These are phyloP conservation scores for Ceriops zippeliana DNA, from an alignment of 345 rosid species.

Conservation along the genomic window DNA sequence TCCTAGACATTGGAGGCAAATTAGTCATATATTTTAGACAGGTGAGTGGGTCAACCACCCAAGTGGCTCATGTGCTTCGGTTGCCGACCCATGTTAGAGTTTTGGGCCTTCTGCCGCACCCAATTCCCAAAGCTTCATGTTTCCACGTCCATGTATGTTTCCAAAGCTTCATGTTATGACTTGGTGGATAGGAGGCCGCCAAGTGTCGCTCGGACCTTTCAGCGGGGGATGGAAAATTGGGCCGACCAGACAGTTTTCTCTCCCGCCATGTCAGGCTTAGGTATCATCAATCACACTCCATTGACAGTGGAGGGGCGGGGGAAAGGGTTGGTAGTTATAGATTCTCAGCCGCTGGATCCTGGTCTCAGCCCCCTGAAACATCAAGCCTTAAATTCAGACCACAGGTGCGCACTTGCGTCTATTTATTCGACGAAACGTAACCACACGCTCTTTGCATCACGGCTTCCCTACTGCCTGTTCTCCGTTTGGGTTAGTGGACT, in stretches of 20 bases:
- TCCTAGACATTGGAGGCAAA: no score
- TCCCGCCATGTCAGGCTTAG: background rate
- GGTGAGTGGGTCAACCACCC: no score
- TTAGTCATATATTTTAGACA: no score
- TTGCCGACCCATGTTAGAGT: no score
- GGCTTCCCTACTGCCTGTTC: background rate
- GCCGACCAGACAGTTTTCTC: background rate
- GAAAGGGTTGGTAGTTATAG: background rate
- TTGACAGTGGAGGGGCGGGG: background rate
- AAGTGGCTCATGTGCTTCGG: no score
- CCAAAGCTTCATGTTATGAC: background rate
- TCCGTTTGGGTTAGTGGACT: slow-evolving; percentile 19
- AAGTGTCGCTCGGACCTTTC: slow-evolving; percentile 1
- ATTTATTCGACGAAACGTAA: background rate
- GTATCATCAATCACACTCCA: background rate
- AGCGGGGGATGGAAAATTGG: background rate
- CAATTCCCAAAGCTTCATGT: background rate
- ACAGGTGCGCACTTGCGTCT: background rate
- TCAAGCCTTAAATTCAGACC: slow-evolving; percentile 4
- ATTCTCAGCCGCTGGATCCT: slow-evolving; percentile 11
- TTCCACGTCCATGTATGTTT: background rate
- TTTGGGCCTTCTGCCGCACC: no score
- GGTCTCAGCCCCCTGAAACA: background rate
- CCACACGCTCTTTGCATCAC: no score
- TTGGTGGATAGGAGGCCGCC: slow-evolving; percentile 6